phyloP scores from a whole-genome alignment of 2,329 filamentous ascomycete genomes.

The Lecanicillium sp. region DNA sequence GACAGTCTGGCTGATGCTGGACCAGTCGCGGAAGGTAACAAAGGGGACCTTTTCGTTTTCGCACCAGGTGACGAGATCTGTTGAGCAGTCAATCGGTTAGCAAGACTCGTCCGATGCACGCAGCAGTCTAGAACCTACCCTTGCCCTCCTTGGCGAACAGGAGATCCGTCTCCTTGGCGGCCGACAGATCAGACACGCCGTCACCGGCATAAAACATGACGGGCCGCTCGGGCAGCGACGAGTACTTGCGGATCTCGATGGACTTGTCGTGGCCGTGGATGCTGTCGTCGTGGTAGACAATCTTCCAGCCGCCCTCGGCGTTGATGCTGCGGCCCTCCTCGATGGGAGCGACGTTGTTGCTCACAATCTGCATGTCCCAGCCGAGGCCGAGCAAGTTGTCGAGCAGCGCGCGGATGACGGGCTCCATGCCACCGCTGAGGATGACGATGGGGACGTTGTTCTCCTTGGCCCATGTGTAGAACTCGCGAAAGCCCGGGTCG shows the following conservation, averaged over 20 bases:
- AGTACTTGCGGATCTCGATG: slow-evolving; percentile 82
- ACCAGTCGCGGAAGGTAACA: slow-evolving; percentile 81
- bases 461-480: slow-evolving; percentile 73
- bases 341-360: slow-evolving; percentile 65
- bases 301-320: slow-evolving; percentile 77
- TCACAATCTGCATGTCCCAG: slow-evolving; percentile 81
- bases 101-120: not conserved
- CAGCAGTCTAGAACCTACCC: no score
- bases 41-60: slow-evolving; percentile 80
- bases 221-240: slow-evolving; percentile 67
- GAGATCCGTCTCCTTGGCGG: slow-evolving; percentile 85
- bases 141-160: slow-evolving; percentile 90
- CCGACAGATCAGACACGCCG: slow-evolving; percentile 86
- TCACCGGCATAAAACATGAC: slow-evolving; percentile 93
- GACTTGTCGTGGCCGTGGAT: slow-evolving; percentile 97
- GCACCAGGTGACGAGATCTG: slow-evolving; percentile 83
- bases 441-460: slow-evolving; percentile 91
- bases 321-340: slow-evolving; percentile 65
- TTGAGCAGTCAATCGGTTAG: not conserved
- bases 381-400: slow-evolving; percentile 71
- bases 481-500: slow-evolving; percentile 82
- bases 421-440: slow-evolving; percentile 86
- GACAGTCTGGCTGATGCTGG: slow-evolving; percentile 67
- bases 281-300: slow-evolving; percentile 81
- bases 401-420: slow-evolving; percentile 80